Evolutionary conservation across 768 basidiomycete genomes (phyloP), one percentile per base, ranked within the genome.

Genomic region (Mycena albidolilacea): DNA sequence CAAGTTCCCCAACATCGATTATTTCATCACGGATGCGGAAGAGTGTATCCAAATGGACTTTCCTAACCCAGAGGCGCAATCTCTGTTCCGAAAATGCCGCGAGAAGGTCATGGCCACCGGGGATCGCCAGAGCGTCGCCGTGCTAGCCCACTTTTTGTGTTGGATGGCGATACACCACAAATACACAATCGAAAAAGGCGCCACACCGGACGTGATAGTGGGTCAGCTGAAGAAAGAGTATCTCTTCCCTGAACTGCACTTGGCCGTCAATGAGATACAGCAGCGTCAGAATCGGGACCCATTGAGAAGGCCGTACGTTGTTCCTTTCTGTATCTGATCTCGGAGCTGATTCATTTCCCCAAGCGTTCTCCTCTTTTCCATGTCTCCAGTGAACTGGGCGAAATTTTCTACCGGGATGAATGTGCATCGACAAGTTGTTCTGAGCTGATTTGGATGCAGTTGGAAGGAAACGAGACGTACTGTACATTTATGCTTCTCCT

Each of bases 61-160:
- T 12, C 71, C 71, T 17, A 59, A 72, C 58, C 65, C 50, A 8
- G 64, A 61, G 21, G 71, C 65, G 11, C 71, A 63, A 11, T 17
- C 60, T 1, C 64, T 68, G 7, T 70, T 74, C 15, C 72, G 70
- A 0, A 64, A 60, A 44, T 60, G 57, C 30, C 69, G 75, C 38
- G 75, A 74, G 17, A 74, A 68, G 67, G 75, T 72, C 5, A 69
- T 76, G 69, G 66, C 69, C 1, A 74, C 65, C 1, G 75, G 75
- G 15, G 75, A 76, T 35, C 60, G 50, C 3, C 59, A 58, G 12
- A 64, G 44, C 7, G 43, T 71, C 30, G 72, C 69, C 15, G 17
- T 43, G 10, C 60, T 76, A 52, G 69, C 69, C 5, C 75, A 76
- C 35, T 76, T 70, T 37, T 48, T 70, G 6, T 67, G 69, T 44